These are phyloP conservation scores for Myrica gale DNA, from an alignment of 306 rosid species.

Conservation along the genomic window DNA sequence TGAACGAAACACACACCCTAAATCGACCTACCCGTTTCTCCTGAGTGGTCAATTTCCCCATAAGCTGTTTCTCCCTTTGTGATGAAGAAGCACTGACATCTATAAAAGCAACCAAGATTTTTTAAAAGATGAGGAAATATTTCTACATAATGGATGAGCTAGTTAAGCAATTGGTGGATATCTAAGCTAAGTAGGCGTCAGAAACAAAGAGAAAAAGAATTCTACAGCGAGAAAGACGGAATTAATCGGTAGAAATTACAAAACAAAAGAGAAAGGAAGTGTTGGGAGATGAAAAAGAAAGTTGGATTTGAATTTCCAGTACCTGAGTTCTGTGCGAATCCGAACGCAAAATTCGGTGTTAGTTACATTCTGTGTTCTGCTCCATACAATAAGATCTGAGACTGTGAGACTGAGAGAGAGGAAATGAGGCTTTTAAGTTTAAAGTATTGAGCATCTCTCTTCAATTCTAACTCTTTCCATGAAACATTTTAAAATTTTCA, in stretches of 20 bases:
- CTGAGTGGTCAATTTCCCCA: neutral
- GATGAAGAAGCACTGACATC: neutral
- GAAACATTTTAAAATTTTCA: conserved; percentile 24
- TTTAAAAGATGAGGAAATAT: too few species aligned
- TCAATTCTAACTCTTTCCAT: conserved; percentile 16
- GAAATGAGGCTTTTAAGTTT: conserved; percentile 1
- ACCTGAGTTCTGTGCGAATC: conserved; percentile 26
- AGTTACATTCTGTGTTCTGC: neutral
- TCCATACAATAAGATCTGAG: conserved; percentile 20
- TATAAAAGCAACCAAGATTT: neutral
- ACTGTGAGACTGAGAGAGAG: conserved; percentile 2
- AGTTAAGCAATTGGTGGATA: too few species aligned
- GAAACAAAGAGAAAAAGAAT: neutral
- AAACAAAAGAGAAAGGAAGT: neutral
- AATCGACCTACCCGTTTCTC: neutral
- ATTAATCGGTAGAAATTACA: too few species aligned
- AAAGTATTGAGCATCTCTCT: neutral
- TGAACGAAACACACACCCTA: conserved; percentile 5
- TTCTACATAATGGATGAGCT: too few species aligned
- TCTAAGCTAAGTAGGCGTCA: neutral
- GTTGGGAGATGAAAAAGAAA: neutral
- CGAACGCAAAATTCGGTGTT: neutral
- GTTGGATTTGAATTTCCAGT: conserved; percentile 2
- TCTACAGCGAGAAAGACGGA: neutral
- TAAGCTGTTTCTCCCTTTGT: neutral